A percentile compares a stretch with the other conserved stretches of the same genome.
Conservation (phyloP, 2,329 filamentous ascomycete species). For the Alternaria postmessia region DNA sequence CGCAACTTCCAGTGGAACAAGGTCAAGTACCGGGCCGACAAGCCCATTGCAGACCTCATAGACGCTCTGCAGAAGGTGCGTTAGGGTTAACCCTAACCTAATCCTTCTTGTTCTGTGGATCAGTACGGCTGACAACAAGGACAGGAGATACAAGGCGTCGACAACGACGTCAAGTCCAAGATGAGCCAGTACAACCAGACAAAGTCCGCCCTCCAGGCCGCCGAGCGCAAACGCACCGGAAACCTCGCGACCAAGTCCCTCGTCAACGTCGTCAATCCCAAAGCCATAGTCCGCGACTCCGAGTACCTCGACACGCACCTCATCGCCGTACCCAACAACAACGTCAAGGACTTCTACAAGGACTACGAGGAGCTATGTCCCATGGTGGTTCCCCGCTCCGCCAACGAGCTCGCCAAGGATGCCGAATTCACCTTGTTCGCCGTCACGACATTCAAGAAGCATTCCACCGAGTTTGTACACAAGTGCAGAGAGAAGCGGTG, state of each 20-base stretch:
- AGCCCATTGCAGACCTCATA: slow-evolving; percentile 85
- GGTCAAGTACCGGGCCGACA: slow-evolving; percentile 94
- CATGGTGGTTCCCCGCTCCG: slow-evolving; percentile 94
- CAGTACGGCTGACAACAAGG: no score
- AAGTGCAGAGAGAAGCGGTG: slow-evolving; percentile 93
- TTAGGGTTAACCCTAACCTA: not conserved
- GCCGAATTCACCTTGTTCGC: slow-evolving; percentile 89
- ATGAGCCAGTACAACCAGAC: slow-evolving; percentile 93
- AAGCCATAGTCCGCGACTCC: slow-evolving; percentile 78
- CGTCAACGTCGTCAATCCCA: slow-evolving; percentile 83
- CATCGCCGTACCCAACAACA: slow-evolving; percentile 81
- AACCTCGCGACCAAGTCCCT: slow-evolving; percentile 95
- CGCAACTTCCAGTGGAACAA: slow-evolving; percentile 95
- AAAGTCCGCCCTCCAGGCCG: slow-evolving; percentile 80
- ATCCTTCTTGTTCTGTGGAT: no score
- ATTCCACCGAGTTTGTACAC: slow-evolving; percentile 84
- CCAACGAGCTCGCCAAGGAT: slow-evolving; percentile 80
- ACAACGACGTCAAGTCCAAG: slow-evolving; percentile 95
- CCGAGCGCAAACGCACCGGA: slow-evolving; percentile 90
- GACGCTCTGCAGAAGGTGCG: slow-evolving; percentile 84
- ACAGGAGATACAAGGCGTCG: slow-evolving; percentile 87
- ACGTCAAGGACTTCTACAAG: slow-evolving; percentile 86
- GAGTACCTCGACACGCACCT: slow-evolving; percentile 98
- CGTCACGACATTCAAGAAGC: slow-evolving; percentile 93
- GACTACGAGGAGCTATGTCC: slow-evolving; percentile 86